Evolutionary conservation across 202 grass and related monocot genomes (phyloP).

Genomic region (Musa balbisiana): DNA sequence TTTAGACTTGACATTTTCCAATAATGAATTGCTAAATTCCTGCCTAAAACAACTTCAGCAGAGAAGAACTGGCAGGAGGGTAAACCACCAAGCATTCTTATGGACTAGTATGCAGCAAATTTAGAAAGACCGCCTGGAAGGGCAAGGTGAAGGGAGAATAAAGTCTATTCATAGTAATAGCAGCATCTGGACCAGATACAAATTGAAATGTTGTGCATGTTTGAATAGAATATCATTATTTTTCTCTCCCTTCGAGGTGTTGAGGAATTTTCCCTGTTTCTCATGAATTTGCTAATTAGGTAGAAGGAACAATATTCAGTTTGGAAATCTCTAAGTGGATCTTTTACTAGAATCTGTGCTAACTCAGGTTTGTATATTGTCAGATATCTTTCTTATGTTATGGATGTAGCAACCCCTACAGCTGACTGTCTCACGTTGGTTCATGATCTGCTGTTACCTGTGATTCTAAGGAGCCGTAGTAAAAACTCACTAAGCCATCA

Average conservation of each 20-base stretch:
- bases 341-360: background rate
- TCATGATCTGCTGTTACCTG: slow-evolving; percentile 79
- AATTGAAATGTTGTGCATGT: too few relatives aligned
- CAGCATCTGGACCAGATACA: too few relatives aligned
- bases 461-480: slow-evolving; percentile 68
- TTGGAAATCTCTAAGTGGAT: background rate
- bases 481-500: slow-evolving; percentile 72
- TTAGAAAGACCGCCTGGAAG: background rate
- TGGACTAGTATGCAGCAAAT: too few relatives aligned
- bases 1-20: too few relatives aligned
- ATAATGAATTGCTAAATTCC: too few relatives aligned
- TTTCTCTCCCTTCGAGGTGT: background rate
- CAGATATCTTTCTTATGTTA: slow-evolving; percentile 96
- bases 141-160: background rate
- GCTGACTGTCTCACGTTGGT: slow-evolving; percentile 79
- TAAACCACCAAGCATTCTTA: too few relatives aligned
- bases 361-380: slow-evolving; percentile 1
- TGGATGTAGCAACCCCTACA: slow-evolving; percentile 97
- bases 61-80: too few relatives aligned
- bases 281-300: background rate
- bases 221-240: too few relatives aligned
- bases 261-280: background rate
- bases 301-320: background rate
- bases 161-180: background rate
- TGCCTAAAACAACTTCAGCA: too few relatives aligned